Evolutionary conservation across 1,139 yeast genomes (phyloP).

Genomic region (Suhomyces atakaporum): DNA sequence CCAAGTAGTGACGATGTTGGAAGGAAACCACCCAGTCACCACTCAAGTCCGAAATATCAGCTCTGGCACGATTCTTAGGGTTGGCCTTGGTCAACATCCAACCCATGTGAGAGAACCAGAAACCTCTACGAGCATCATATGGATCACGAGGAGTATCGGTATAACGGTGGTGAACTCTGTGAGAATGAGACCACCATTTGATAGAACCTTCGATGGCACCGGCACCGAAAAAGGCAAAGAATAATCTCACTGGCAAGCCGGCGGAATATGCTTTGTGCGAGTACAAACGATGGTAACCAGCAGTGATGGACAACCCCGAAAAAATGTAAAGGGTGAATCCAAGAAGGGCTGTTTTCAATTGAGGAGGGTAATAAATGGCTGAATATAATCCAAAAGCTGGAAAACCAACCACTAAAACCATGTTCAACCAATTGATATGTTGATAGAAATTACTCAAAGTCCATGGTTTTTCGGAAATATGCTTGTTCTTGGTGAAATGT

Average conservation of each 20-base stretch:
- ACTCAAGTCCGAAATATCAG: constrained; percentile 90
- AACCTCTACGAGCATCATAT: constrained; percentile 93
- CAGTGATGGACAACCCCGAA: constrained; percentile 91
- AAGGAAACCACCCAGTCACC: constrained; percentile 87
- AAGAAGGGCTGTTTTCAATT: constrained; percentile 58
- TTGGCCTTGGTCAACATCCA: constrained; percentile 96
- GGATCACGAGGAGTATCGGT: constrained; percentile 98
- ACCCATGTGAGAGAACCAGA: constrained; percentile 95
- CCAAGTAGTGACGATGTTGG: constrained; percentile 90
- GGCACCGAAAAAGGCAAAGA: constrained; percentile 85
- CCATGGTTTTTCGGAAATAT: constrained; percentile 93
- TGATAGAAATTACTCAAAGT: constrained; percentile 78
- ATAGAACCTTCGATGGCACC: constrained; percentile 96
- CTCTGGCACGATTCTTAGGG: constrained; percentile 94
- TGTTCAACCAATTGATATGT: constrained; percentile 92
- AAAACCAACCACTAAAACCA: constrained; percentile 69
- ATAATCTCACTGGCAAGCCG: constrained; percentile 63
- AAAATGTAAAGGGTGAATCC: constrained; percentile 63
- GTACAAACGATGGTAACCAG: constrained; percentile 89
- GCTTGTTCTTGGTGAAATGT: constrained; percentile 52
- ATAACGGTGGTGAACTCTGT: constrained; percentile 95
- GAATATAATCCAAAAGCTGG: constrained; percentile 66
- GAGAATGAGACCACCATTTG: constrained; percentile 99
- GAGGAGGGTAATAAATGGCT: constrained; percentile 54
- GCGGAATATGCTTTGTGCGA: constrained; percentile 90